phyloP scores from a whole-genome alignment of 805 yeast genomes.

The Cyberlindnera maclurae region DNA sequence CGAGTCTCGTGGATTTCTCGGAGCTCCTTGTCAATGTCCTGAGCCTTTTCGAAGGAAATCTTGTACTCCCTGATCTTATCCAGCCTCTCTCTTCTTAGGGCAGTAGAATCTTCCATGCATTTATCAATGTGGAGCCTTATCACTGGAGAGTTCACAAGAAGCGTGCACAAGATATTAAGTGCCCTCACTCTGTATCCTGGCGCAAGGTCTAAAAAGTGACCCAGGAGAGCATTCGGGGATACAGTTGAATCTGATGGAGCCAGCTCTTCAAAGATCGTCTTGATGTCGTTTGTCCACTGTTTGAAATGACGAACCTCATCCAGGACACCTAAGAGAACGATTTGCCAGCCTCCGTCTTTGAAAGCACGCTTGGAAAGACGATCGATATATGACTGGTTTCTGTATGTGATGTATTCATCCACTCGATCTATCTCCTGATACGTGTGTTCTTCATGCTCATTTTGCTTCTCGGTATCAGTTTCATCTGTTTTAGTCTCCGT shows the following conservation, averaged over 20 bases:
- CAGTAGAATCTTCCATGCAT: constrained; percentile 57
- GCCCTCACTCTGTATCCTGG: constrained; percentile 48
- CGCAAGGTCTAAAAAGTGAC: constrained; percentile 51
- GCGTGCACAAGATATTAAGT: constrained; percentile 55
- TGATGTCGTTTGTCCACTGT: constrained; percentile 42
- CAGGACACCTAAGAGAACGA: constrained; percentile 66
- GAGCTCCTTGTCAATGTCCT: constrained; percentile 35
- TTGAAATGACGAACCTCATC: constrained; percentile 52
- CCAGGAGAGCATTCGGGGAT: constrained; percentile 40
- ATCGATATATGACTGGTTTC: constrained; percentile 70
- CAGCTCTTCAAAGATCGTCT: constrained; percentile 40
- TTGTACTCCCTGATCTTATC: constrained; percentile 61
- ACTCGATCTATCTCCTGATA: constrained; percentile 21
- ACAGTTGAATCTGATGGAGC: constrained; percentile 52
- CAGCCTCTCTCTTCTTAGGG: constrained; percentile 56
- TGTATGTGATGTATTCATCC: constrained; percentile 41
- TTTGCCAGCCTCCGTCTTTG: constrained; percentile 82
- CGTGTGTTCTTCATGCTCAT: constrained; percentile 10
- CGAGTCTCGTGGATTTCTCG: constrained; percentile 24
- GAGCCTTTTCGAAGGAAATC: constrained; percentile 42
- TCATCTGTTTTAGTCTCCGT: constrained; percentile 3
- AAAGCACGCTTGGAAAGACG: constrained; percentile 67
- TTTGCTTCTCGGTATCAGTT: constrained; percentile 11
- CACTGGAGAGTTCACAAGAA: constrained; percentile 49
- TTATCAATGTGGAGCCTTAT: constrained; percentile 62